Percentiles rank a stretch among this genome's conserved stretches.
Conservation (phyloP, 2,329 filamentous ascomycete genomes). For the Fusarium sambucinum region DNA sequence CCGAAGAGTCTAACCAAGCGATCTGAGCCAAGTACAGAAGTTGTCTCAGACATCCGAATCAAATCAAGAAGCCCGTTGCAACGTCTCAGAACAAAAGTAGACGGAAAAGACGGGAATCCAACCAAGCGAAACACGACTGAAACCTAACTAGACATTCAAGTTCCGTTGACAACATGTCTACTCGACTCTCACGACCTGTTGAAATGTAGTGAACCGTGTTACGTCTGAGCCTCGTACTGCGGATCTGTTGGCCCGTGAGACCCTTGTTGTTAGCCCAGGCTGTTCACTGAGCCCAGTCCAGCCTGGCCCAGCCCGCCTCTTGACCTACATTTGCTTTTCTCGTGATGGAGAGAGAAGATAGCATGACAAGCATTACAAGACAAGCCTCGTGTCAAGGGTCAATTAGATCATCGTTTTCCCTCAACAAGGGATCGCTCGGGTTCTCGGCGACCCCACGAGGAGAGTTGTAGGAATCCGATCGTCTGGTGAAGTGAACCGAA, state of each 20-base stretch:
- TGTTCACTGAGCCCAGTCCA: slow-evolving; percentile 38
- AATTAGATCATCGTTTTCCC: slow-evolving; percentile 25
- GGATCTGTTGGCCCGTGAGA: slow-evolving; percentile 40
- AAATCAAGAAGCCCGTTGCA: slow-evolving; percentile 22
- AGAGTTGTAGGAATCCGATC: slow-evolving; percentile 32
- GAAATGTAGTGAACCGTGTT: slow-evolving; percentile 34
- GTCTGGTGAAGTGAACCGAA: slow-evolving; percentile 32
- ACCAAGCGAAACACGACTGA: slow-evolving; percentile 44
- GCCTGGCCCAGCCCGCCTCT: no score
- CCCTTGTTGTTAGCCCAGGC: slow-evolving; percentile 27
- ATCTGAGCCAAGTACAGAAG: slow-evolving; percentile 9
- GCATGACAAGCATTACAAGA: slow-evolving; percentile 26
- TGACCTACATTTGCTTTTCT: slow-evolving; percentile 1
- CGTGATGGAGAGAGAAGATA: slow-evolving; percentile 25
- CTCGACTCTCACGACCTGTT: slow-evolving; percentile 30
- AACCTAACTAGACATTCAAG: slow-evolving; percentile 26
- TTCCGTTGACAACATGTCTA: slow-evolving; percentile 17
- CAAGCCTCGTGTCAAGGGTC: slow-evolving; percentile 25
- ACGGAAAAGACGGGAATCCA: slow-evolving; percentile 5
- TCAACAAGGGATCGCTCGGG: slow-evolving; percentile 36
- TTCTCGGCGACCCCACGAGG: slow-evolving; percentile 39
- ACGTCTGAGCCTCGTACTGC: slow-evolving; percentile 33
- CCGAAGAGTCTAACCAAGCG: slow-evolving; percentile 6
- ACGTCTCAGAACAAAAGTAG: slow-evolving; percentile 31
- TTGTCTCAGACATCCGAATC: slow-evolving; percentile 29